These are phyloP conservation scores for Erodium maritimum DNA, from an alignment of 345 rosid genomes.

Conservation along the genomic window DNA sequence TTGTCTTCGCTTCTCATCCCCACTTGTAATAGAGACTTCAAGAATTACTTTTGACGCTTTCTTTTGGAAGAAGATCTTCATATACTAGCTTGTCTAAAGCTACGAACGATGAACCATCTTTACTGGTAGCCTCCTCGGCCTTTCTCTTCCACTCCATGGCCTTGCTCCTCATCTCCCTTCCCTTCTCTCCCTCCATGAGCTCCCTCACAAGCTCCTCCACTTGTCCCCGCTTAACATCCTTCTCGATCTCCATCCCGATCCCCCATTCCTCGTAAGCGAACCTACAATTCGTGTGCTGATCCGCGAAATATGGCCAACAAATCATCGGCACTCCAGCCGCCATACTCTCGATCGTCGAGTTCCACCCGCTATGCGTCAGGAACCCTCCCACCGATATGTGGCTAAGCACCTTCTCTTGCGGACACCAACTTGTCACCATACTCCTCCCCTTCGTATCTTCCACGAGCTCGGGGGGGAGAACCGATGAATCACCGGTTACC, in stretches of 20 bases:
- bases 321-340: background rate
- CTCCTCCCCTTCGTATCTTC: constrained; percentile 7
- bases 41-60: too few species aligned
- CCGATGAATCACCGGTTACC: background rate
- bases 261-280: background rate
- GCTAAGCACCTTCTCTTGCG: constrained; percentile 6
- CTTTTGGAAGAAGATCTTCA: too few species aligned
- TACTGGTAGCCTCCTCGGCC: background rate
- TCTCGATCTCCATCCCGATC: background rate
- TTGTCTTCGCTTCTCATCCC: too few species aligned
- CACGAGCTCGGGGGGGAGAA: background rate
- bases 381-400: constrained; percentile 8
- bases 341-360: constrained; percentile 7
- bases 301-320: background rate
- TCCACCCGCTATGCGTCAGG: constrained; percentile 5
- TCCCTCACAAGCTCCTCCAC: constrained; percentile 5
- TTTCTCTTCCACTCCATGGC: constrained; percentile 13
- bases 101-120: too few species aligned
- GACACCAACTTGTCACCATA: constrained; percentile 12
- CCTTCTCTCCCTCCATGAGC: constrained; percentile 10
- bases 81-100: too few species aligned
- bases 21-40: too few species aligned
- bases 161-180: constrained; percentile 6
- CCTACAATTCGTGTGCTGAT: background rate
- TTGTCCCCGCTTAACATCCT: background rate